Base-by-base conservation (phyloP, 108 stramenopile species). In the Cyclotella atomus region DNA sequence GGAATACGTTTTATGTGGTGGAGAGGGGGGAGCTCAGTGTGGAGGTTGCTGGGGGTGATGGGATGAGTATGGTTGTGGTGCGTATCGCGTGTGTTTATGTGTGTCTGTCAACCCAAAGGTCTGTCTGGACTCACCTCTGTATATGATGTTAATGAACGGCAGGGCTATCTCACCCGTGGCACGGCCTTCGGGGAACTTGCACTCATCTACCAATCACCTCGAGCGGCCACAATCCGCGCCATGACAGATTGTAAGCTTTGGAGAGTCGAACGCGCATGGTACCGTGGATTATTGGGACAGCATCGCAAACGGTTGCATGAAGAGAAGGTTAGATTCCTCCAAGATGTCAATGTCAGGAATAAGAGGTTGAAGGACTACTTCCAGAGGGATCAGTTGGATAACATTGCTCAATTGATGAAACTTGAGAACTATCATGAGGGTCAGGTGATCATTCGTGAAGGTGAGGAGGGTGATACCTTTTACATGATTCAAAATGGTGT, bases 1-100 rank as follows among this genome's bases (percentile, higher is more conserved):
- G 90, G 25, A 95, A 94, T 16, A 88, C 92, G 17, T 95, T 91
- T 54, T 95, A 87, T 65, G 81, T 92, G 16, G 75, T 95, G 19
- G 79, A 85, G 32, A 54, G 67, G 29, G 94, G 94, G 1, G 78
- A 65, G 1, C 79, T 81, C 35, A 63, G 70, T 50, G 88, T 95
- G 59, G 67, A 82, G 16, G 86, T 88, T 10, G 81, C 90, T 70
- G 85, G 62, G 12, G 64, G 78, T 12, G 83, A 83, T 0, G 7
- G 30, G 20, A 28, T 21, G 6, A 33, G 46, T 36, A 61, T 29
- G 41, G 47, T 79, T 10, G 56, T 57, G 1, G 56, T 52, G 24
- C 20, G 52, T 23, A 9, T n/a, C 24, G 10, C 21, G 24, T n/a
- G n/a, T n/a, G n/a, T n/a, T n/a, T n/a, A n/a, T n/a, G n/a, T n/a